A percentile compares a stretch with the other conserved stretches of the same genome.
These are phyloP conservation scores for Leccinum subfulvum DNA, from an alignment of 1,284 basidiomycete genomes.

Conservation along the genomic window DNA sequence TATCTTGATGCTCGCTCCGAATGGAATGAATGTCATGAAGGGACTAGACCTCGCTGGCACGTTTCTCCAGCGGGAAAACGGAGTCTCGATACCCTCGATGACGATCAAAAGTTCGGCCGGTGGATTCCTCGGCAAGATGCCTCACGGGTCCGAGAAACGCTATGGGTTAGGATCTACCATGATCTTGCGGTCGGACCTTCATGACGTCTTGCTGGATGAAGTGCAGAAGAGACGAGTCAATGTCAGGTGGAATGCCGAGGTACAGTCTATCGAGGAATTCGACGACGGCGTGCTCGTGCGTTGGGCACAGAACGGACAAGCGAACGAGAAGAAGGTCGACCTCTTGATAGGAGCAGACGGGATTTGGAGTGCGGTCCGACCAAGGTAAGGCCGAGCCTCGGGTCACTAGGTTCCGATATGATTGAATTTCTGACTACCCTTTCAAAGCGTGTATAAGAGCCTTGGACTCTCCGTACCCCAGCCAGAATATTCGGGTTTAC, in stretches of 20 bases:
- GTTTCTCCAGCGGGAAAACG: conserved; percentile 26
- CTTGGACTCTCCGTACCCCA: conserved; percentile 21
- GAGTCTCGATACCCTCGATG: conserved; percentile 23
- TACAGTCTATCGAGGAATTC: conserved; percentile 26
- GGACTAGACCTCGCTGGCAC: conserved; percentile 27
- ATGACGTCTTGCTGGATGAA: conserved; percentile 32
- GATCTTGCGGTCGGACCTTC: conserved; percentile 32
- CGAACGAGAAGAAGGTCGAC: conserved; percentile 28
- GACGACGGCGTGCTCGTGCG: conserved; percentile 28
- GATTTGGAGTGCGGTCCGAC: conserved; percentile 33
- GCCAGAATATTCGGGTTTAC: conserved; percentile 33
- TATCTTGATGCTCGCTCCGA: conserved; percentile 30
- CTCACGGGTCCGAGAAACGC: conserved; percentile 31
- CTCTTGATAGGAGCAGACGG: conserved; percentile 35
- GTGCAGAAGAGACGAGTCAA: conserved; percentile 23
- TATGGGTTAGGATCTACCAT: conserved; percentile 31
- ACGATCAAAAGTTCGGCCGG: conserved; percentile 26
- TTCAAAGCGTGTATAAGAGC: conserved; percentile 25
- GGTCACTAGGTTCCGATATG: not conserved
- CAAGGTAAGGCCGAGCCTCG: conserved; percentile 16
- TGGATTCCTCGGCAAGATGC: conserved; percentile 22
- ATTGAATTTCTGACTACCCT: conserved; percentile 6
- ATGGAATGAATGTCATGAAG: conserved; percentile 32
- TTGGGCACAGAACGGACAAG: conserved; percentile 24
- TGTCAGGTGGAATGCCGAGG: conserved; percentile 28